Evolutionary conservation across 2,329 filamentous ascomycete genomes (phyloP).

Genomic region (Neoscytalidium dimidiatum): DNA sequence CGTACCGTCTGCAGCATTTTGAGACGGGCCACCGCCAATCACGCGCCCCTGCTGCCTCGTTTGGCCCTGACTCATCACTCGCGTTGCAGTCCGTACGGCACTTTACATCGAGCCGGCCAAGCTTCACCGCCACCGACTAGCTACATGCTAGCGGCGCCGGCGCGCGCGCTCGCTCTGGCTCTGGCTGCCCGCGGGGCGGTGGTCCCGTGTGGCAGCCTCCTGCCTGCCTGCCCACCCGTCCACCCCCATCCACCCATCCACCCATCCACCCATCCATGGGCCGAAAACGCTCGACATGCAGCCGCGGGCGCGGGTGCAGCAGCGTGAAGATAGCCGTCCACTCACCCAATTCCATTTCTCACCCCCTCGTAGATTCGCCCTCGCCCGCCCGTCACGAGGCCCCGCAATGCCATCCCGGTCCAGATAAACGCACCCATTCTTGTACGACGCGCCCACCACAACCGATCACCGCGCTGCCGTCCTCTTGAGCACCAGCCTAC

Average conservation of each 20-base stretch:
- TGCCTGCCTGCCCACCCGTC: no score
- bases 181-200: neutral
- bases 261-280: slow-evolving; percentile 7
- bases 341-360: neutral
- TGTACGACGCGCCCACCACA: neutral
- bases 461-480: slow-evolving; percentile 2
- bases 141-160: no score
- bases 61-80: slow-evolving; percentile 7
- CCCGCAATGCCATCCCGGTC: neutral
- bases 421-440: slow-evolving; percentile 1
- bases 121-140: slow-evolving; percentile 14
- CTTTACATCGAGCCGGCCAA: neutral
- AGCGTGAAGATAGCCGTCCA: slow-evolving; percentile 4
- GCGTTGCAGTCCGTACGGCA: neutral
- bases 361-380: no score
- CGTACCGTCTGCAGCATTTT: slow-evolving; percentile 6
- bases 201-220: slow-evolving; percentile 6
- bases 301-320: slow-evolving; percentile 1
- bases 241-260: no score
- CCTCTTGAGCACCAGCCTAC: slow-evolving; percentile 2
- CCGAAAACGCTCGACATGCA: slow-evolving; percentile 15
- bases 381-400: slow-evolving; percentile 1
- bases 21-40: slow-evolving; percentile 1
- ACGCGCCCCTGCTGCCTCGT: neutral
- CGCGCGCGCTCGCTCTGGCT: no score